Base-by-base conservation (phyloP, 139 green algal species). In the Chlorella sp. region DNA sequence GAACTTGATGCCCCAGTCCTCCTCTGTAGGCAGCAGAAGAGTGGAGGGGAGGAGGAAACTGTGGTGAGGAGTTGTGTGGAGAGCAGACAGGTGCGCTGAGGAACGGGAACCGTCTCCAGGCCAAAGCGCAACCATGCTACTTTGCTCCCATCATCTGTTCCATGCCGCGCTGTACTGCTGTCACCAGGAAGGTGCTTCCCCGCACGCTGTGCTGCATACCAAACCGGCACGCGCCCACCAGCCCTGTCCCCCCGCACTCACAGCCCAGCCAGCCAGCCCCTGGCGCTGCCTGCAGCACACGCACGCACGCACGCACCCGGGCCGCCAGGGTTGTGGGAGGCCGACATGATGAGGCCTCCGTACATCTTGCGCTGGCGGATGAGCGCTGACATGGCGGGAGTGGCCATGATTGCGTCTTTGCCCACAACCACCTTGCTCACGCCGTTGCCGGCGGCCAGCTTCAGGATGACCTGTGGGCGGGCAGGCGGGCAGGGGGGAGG, bases 1-100 rank as follows among this genome's bases (percentile, higher is more conserved):
- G 96, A 99, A 99, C 95, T 99, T 99, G 95, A 99, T 99, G 92
- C 98, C 98, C 94, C 97, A 99, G 96, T 99, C 98, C 91, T 98
- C 96, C 24, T 99, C 95, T 88, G 66, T 39, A 66, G 19, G 78
- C 9, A 26, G 71, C 30, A 0, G 0, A 19, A 28, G 1, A 57
- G 76, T 19, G 34, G 16, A 53, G 32, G 32, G 32, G 32, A 73
- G 64, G 11, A 30, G 64, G 64, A 11, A 14, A 73, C 22, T 14
- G 24, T 11, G 64, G 22, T 40, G 28, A n/a, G 71, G 5, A 36
- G 32, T 79, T 3, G 34, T 3, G 34, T 57, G 48, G 48, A 57
- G 36, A 0, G 76, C 76, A 53, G 14, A 16, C 14, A 28, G 28
- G 69, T 77, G 69, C n/a, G n/a, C n/a, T n/a, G n/a, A n/a, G n/a